phyloP scores from a whole-genome alignment of 306 rosid species.

The Rosa lucieae region DNA sequence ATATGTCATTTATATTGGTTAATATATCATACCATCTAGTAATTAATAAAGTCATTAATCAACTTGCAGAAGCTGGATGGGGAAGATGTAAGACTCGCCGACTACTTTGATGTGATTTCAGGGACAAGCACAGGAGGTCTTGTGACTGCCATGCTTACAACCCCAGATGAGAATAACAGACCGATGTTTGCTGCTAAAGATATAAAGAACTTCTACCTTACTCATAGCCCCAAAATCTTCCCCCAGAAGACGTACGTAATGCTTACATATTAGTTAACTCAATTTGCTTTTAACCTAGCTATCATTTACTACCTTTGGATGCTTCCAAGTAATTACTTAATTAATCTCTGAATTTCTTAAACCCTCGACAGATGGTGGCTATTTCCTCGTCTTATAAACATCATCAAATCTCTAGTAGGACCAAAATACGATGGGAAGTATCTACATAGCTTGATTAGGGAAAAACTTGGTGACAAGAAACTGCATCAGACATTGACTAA shows the following conservation, averaged over 20 bases:
- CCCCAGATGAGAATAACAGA: conserved; percentile 59
- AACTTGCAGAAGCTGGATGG: conserved; percentile 61
- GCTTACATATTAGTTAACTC: not conserved
- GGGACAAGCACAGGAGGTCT: conserved; percentile 75
- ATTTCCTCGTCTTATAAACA: conserved; percentile 8
- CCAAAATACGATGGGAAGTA: conserved; percentile 76
- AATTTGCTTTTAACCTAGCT: not conserved
- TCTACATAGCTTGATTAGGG: conserved; percentile 44
- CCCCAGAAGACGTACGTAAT: conserved; percentile 43
- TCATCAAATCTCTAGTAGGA: conserved; percentile 43
- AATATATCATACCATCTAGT: not conserved
- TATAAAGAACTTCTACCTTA: conserved; percentile 57
- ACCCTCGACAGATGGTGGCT: conserved; percentile 26
- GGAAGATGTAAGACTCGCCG: conserved; percentile 53
- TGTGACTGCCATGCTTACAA: conserved; percentile 59
- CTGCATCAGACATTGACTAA: conserved; percentile 64
- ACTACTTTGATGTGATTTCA: conserved; percentile 64
- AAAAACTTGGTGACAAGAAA: conserved; percentile 55
- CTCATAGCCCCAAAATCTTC: conserved; percentile 52
- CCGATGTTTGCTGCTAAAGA: conserved; percentile 63
- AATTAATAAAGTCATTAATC: not conserved
- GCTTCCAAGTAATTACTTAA: not conserved
- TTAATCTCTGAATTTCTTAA: not conserved
- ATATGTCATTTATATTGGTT: not conserved
- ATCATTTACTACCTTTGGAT: not conserved